These are phyloP conservation scores for Botryotinia convoluta DNA, from an alignment of 2,329 filamentous ascomycete genomes.

Conservation along the genomic window DNA sequence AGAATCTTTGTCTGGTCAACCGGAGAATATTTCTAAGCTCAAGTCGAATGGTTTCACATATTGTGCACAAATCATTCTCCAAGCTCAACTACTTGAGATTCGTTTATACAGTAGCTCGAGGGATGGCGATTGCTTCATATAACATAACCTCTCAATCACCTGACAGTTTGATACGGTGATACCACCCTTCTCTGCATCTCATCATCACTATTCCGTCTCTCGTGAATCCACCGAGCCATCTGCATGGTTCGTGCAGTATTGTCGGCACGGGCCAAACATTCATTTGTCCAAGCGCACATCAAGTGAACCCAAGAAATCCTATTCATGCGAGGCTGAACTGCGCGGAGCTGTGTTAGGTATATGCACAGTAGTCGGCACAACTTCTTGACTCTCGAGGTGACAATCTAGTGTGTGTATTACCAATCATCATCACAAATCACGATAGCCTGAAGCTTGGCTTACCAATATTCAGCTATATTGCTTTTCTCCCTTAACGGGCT, in stretches of 20 bases:
- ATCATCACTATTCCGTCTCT: background rate
- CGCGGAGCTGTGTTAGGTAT: background rate
- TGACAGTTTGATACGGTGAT: background rate
- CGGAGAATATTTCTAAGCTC: slow-evolving; percentile 2
- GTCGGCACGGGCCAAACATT: background rate
- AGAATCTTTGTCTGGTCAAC: background rate
- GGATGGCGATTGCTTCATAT: background rate
- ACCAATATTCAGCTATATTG: background rate
- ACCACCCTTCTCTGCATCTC: background rate
- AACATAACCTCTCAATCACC: background rate
- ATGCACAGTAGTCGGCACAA: background rate
- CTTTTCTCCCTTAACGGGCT: background rate
- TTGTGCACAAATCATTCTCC: background rate
- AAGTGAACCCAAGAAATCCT: background rate
- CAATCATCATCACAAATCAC: background rate
- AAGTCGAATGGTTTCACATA: background rate
- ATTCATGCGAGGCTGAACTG: background rate
- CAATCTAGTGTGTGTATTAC: background rate
- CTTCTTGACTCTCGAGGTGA: background rate
- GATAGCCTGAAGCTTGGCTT: background rate
- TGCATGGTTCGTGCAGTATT: slow-evolving; percentile 13
- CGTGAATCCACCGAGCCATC: background rate
- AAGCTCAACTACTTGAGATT: background rate
- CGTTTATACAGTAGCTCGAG: background rate
- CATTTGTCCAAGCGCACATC: slow-evolving; percentile 17